Conservation (phyloP, 306 rosid genomes). For the Macrotyloma uniflorum region DNA sequence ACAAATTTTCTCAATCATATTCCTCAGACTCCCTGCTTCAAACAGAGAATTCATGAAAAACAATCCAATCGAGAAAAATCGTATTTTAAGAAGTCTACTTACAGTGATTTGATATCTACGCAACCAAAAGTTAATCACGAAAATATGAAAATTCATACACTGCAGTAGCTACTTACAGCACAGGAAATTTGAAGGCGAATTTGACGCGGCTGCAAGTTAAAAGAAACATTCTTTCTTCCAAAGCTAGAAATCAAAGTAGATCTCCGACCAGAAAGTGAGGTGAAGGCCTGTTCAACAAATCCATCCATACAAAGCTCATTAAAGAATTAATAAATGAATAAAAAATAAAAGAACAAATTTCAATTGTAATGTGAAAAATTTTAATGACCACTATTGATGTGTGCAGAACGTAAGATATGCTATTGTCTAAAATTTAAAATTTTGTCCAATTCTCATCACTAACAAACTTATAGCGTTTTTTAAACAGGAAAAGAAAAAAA, state of each 20-base stretch:
- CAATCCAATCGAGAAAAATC: background rate
- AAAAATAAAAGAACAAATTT: background rate
- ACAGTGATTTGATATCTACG: background rate
- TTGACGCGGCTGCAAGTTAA: conserved; percentile 40
- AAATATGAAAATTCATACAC: background rate
- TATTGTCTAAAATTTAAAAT: background rate
- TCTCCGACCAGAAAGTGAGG: conserved; percentile 32
- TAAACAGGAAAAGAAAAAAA: background rate
- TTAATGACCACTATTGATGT: background rate
- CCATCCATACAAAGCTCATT: background rate
- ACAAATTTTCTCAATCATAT: conserved; percentile 10
- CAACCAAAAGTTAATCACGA: background rate
- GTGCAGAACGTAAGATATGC: background rate
- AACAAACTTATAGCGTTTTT: background rate
- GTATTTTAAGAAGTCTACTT: background rate
- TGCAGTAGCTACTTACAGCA: conserved; percentile 51
- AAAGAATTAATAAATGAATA: background rate
- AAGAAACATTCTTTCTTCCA: conserved; percentile 51
- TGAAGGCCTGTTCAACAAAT: conserved; percentile 48
- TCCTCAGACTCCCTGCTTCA: background rate
- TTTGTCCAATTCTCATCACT: background rate
- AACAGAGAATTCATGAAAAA: background rate
- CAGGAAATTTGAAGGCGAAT: conserved; percentile 54
- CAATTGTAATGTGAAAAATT: background rate
- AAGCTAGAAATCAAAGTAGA: conserved; percentile 37